These are phyloP conservation scores for Gautieria morchelliformis DNA, from an alignment of 768 basidiomycete species.

Conservation along the genomic window DNA sequence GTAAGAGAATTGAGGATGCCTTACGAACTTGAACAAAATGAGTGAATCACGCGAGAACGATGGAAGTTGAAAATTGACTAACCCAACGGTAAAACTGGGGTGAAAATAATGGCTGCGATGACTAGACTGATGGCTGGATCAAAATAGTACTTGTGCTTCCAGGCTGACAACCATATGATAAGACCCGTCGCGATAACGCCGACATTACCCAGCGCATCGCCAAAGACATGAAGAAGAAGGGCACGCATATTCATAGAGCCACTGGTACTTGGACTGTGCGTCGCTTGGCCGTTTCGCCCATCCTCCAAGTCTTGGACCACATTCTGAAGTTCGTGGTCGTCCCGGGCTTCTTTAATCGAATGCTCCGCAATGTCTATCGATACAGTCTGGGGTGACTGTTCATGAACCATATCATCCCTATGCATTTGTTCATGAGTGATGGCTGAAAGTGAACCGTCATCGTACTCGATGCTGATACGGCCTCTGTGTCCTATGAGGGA, in stretches of 20 bases:
- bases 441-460: not conserved
- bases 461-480: conserved; percentile 9
- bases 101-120: conserved; percentile 95
- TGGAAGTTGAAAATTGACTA: conserved; percentile 13
- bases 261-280: not conserved
- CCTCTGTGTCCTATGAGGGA: not conserved
- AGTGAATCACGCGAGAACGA: too few species aligned
- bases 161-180: conserved; percentile 83
- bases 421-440: not conserved
- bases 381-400: not conserved
- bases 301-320: not conserved
- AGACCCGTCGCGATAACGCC: conserved; percentile 95
- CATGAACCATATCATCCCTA: not conserved
- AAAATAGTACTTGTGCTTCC: conserved; percentile 81
- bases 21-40: too few species aligned
- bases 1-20: conserved; percentile 89
- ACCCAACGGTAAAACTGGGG: conserved; percentile 88
- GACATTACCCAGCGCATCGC: conserved; percentile 95
- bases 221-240: conserved; percentile 85
- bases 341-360: not conserved
- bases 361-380: not conserved
- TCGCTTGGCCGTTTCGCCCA: not conserved
- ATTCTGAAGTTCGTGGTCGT: not conserved
- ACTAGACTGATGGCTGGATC: conserved; percentile 90
- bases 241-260: conserved; percentile 99